Base-by-base conservation (phyloP, 2,329 filamentous ascomycete species). In the Hypocreales sp. region DNA sequence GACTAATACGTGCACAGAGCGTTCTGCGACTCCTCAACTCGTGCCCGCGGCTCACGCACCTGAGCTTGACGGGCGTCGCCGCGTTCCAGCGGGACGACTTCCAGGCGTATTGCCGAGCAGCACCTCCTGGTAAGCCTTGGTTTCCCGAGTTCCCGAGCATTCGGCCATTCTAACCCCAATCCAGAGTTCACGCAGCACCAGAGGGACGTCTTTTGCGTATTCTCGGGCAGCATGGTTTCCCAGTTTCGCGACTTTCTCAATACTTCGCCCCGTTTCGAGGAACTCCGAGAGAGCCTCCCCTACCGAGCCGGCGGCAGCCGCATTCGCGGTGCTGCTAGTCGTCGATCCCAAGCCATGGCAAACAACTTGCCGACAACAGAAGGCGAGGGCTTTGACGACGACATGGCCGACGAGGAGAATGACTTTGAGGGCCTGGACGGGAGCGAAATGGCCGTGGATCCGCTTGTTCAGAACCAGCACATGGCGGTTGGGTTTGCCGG, bases 131-230 rank as follows among this genome's bases (percentile, higher is more conserved):
- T 78, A 60, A 38, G 60, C 35, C 12, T 8, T 4, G 13, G 7
- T 9, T 5, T 26, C n/a, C n/a, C n/a, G n/a, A n/a, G n/a, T n/a
- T n/a, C n/a, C n/a, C n/a, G n/a, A n/a, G n/a, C n/a, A n/a, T n/a
- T n/a, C n/a, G n/a, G n/a, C n/a, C n/a, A n/a, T 10, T 20, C 18
- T 20, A 20, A 20, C 10, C 7, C 7, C 10, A 10, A 20, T 10
- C 4, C 30, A 74, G 90, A 95, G 52, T 98, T 98, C 48, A 95
- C 86, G 12, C 79, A 87, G 25, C 84, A 94, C 46, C 90, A 98
- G 50, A 74, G 90, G 35, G 78, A 87, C 28, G 83, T 95, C 7
- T 98, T 98, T 48, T 98, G 90, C 46, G 90, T 98, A 29, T 98
- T 98, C 51, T 94, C 86, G 2, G 87, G 90, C 5, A 67, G 71